Base-by-base conservation (phyloP, 108 stramenopile species). In the Mediolabrus comicus region DNA sequence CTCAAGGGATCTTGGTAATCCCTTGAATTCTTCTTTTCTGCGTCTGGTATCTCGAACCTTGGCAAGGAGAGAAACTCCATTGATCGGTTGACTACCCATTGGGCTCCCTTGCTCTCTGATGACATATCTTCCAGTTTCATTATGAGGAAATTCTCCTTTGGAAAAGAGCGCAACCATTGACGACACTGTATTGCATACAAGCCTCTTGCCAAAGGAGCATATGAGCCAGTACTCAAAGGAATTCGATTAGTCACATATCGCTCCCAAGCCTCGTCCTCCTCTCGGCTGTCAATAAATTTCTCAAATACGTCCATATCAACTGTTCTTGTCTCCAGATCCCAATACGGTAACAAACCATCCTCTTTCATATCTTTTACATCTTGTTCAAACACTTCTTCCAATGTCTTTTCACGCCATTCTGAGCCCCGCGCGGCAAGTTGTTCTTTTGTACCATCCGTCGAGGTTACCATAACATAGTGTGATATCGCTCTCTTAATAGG, bases 381-480 rank as follows among this genome's bases (percentile, higher is more conserved):
- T 62, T 82, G 67, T 33, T 84, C 75, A 11, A 98, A 65, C 9
- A 97, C 97, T 62, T 96, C 68, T 65, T 87, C 85, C 19, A 99
- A 89, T 2, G 90, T 78, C 72, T 84, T 94, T 22, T 82, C 79
- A 19, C 72, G 67, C 94, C 96, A 94, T 68, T 95, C 87, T 0
- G 46, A 65, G 1, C 97, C 96, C 31, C 97, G 59, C 24, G 80
- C 74, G 35, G 86, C 72, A 14, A 93, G 56, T 77, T 98, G 96
- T 13, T 80, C 95, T 10, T 84, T 75, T 16, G 88, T 95, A 8
- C 96, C 96, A 28, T 88, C 80, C 16, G 53, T 62, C 7, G 92
- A 92, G 3, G 89, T 89, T 2, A 96, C 90, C 98, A 99, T 99
- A 64, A 91, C 90, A 78, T 92, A 97, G 67, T 99, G 98, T 17